A percentile compares a stretch with the other conserved stretches of the same genome.
Conservation (phyloP, 2,329 filamentous ascomycete genomes). For the Pyrenophora teres region DNA sequence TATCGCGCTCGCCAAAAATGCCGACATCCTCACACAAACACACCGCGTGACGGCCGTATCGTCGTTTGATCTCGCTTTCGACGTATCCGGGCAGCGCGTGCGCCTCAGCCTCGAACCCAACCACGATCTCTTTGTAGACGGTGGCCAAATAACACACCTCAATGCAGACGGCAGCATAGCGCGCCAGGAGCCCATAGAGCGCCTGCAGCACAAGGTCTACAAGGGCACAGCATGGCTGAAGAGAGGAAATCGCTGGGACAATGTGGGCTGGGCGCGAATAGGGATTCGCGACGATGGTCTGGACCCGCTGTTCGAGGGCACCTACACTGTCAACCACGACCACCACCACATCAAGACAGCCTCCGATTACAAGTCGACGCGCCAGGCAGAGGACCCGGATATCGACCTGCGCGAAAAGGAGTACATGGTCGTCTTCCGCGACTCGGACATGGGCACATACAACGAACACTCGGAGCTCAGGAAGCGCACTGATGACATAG, state of each 20-base stretch:
- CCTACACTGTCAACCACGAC: slow-evolving; percentile 79
- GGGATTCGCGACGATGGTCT: slow-evolving; percentile 76
- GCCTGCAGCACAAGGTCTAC: slow-evolving; percentile 79
- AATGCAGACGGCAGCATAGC: slow-evolving; percentile 71
- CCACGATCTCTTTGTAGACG: slow-evolving; percentile 80
- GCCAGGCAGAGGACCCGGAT: slow-evolving; percentile 71
- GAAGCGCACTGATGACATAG: slow-evolving; percentile 52
- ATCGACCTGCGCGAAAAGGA: slow-evolving; percentile 65
- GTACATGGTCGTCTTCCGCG: slow-evolving; percentile 88
- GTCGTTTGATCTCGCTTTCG: slow-evolving; percentile 83
- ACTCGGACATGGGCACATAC: slow-evolving; percentile 72
- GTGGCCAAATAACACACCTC: slow-evolving; percentile 74
- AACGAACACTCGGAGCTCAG: slow-evolving; percentile 66
- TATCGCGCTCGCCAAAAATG: slow-evolving; percentile 73
- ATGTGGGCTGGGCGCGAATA: slow-evolving; percentile 86
- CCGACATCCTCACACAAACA: slow-evolving; percentile 76
- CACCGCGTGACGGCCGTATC: slow-evolving; percentile 80
- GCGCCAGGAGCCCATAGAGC: slow-evolving; percentile 70
- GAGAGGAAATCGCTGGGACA: slow-evolving; percentile 81
- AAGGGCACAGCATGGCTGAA: slow-evolving; percentile 75
- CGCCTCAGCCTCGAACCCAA: slow-evolving; percentile 87
- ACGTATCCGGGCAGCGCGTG: slow-evolving; percentile 68
- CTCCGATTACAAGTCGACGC: slow-evolving; percentile 72
- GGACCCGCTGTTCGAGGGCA: slow-evolving; percentile 84
- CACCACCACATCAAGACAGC: slow-evolving; percentile 85